These are phyloP conservation scores for Setaria italica DNA, from an alignment of 202 grass and related monocot species.

Conservation along the genomic window DNA sequence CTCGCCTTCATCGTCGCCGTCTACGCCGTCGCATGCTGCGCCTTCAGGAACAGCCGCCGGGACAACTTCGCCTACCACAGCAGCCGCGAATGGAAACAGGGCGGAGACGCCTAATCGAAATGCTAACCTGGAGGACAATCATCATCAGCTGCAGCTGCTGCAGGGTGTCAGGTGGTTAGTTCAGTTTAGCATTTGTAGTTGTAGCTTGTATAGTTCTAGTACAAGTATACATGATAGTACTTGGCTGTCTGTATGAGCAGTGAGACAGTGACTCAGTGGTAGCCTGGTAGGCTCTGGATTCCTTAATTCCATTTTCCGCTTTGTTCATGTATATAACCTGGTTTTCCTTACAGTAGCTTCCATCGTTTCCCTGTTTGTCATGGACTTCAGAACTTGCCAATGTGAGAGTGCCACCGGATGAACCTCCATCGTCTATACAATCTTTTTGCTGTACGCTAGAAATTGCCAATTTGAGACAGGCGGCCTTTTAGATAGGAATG, in stretches of 20 bases:
- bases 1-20: conserved; percentile 62
- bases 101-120: conserved; percentile 31
- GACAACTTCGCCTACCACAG: conserved; percentile 45
- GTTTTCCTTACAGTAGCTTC: too few species aligned
- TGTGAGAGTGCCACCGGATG: too few species aligned
- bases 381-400: too few species aligned
- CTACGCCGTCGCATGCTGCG: conserved; percentile 67
- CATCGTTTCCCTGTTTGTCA: too few species aligned
- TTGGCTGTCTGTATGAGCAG: not conserved
- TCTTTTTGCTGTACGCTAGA: not conserved
- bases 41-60: conserved; percentile 70
- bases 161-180: not conserved
- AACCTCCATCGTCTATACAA: too few species aligned
- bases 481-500: not conserved
- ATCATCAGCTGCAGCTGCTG: not conserved
- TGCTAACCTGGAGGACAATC: not conserved
- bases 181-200: not conserved
- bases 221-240: not conserved
- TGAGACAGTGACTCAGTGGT: not conserved
- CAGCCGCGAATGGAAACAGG: conserved; percentile 40
- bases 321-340: not conserved
- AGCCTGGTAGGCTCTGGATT: not conserved
- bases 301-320: not conserved
- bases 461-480: not conserved
- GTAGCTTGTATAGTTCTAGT: not conserved